Percentiles rank a stretch among this genome's conserved stretches.
Conservation (phyloP, 805 yeast species). For the Yamadazyma philogaea region DNA sequence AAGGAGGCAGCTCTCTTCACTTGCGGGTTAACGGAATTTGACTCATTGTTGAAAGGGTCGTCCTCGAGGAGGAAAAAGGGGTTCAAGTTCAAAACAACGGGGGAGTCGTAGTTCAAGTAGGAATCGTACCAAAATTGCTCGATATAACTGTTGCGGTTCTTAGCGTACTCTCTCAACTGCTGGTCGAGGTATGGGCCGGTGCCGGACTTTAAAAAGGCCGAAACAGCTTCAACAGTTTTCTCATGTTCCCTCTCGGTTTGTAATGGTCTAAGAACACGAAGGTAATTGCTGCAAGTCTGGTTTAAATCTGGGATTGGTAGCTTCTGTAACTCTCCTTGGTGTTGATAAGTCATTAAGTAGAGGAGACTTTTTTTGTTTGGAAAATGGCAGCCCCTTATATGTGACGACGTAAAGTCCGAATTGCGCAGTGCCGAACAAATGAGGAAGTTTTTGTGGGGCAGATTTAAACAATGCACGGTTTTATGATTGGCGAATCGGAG, state of each 20-base stretch:
- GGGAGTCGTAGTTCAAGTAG: slow-evolving; percentile 80
- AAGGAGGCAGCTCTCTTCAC: slow-evolving; percentile 78
- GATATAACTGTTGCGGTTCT: slow-evolving; percentile 71
- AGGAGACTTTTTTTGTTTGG: neutral
- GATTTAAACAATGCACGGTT: neutral
- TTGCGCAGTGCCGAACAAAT: slow-evolving; percentile 1
- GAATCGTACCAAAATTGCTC: slow-evolving; percentile 96
- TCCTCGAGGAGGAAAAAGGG: slow-evolving; percentile 90
- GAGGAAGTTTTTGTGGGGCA: slow-evolving; percentile 10
- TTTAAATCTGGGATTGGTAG: slow-evolving; percentile 78
- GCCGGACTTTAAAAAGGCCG: slow-evolving; percentile 49
- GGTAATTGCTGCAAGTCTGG: slow-evolving; percentile 64
- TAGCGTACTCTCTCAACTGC: slow-evolving; percentile 59
- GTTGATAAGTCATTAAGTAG: slow-evolving; percentile 37
- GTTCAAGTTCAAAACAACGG: slow-evolving; percentile 86
- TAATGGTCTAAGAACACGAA: slow-evolving; percentile 70
- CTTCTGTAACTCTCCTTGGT: slow-evolving; percentile 56
- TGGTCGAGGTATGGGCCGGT: slow-evolving; percentile 58
- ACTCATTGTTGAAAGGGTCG: slow-evolving; percentile 73
- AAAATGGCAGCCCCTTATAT: slow-evolving; percentile 4
- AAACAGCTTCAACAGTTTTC: slow-evolving; percentile 57
- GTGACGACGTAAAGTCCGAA: slow-evolving; percentile 8
- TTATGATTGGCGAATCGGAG: neutral
- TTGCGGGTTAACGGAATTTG: slow-evolving; percentile 49
- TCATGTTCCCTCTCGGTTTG: slow-evolving; percentile 72